Evolutionary conservation across 139 green algal genomes (phyloP), one percentile per base, ranked within the genome.

Genomic region (Chlorella sp.): DNA sequence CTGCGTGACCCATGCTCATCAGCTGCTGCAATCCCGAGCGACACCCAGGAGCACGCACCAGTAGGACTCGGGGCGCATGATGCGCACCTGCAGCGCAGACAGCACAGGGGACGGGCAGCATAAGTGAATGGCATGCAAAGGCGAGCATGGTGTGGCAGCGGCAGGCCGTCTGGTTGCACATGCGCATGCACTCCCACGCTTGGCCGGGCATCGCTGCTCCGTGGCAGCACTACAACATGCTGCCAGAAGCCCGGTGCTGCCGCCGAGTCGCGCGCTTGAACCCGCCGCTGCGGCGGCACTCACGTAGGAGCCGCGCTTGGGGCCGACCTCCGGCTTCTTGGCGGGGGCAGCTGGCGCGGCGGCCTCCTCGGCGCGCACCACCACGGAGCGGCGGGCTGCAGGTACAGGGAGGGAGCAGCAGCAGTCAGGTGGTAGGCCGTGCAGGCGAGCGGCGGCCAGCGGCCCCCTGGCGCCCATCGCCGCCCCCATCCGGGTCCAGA

Each of bases 41-140:
- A 11, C 11, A 54, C 11, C 8, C 46, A 54, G 46, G 46, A n/a
- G 11, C 24, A 16, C 51, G 26, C 77, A 84, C 97, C 97, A 99
- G 95, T 99, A 99, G 44, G 93, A 98, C 94, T 99, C 97, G 34
- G 97, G 97, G 73, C 97, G 92, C 74, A 98, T 89, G 84, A 99
- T 96, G 89, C 97, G 97, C 56, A 99, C 97, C 96, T 98, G 88
- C 81, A 85, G 13, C 30, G 40, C 34, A 73, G 40, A 13, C 3
- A 51, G 34, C 24, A 19, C 20, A 3, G 41, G 24, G 26, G 38
- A n/a, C 17, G 40, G 40, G 40, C 4, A 30, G 34, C 16, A 24
- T 43, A 14, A 34, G 72, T 84, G 30, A 74, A 17, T 11, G 60
- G 58, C 24, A 84, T 51, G 26, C 1, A 24, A n/a, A n/a, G n/a